Percentiles rank a stretch among this genome's conserved stretches.
These are phyloP conservation scores for Vitis hybrid DNA, from an alignment of 177 flowering plant genomes.

Conservation along the genomic window DNA sequence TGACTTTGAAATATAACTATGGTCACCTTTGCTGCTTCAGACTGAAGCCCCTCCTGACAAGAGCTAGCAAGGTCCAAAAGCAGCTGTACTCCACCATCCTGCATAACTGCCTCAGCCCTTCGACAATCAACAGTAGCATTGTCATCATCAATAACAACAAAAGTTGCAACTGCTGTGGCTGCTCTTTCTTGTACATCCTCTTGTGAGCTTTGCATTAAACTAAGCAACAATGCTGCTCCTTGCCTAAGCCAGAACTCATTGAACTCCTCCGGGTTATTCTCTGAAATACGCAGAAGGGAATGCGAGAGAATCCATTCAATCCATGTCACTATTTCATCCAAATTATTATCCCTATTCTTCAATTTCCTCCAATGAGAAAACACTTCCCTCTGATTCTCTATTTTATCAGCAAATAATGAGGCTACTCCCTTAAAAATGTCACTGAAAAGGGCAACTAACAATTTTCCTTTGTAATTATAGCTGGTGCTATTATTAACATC, in stretches of 20 bases:
- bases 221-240: constrained; percentile 74
- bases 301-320: constrained; percentile 86
- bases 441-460: constrained; percentile 57
- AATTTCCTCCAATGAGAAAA: constrained; percentile 56
- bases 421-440: constrained; percentile 67
- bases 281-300: constrained; percentile 79
- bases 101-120: constrained; percentile 92
- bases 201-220: constrained; percentile 76
- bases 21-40: constrained; percentile 93
- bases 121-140: constrained; percentile 78
- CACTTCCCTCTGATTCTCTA: constrained; percentile 43
- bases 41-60: constrained; percentile 88
- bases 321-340: constrained; percentile 78
- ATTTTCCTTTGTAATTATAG: constrained; percentile 50
- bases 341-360: constrained; percentile 33
- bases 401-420: constrained; percentile 53
- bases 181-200: constrained; percentile 99
- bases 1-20: no score
- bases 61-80: constrained; percentile 83
- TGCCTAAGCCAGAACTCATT: constrained; percentile 88
- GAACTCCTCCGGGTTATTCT: constrained; percentile 67
- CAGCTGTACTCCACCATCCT: constrained; percentile 79
- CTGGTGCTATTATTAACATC: constrained; percentile 25
- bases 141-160: constrained; percentile 95
- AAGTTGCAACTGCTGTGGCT: constrained; percentile 93